A percentile compares a stretch with the other conserved stretches of the same genome.
Conservation (phyloP, 2,329 filamentous ascomycete genomes). For the Pestalotiopsis fici region DNA sequence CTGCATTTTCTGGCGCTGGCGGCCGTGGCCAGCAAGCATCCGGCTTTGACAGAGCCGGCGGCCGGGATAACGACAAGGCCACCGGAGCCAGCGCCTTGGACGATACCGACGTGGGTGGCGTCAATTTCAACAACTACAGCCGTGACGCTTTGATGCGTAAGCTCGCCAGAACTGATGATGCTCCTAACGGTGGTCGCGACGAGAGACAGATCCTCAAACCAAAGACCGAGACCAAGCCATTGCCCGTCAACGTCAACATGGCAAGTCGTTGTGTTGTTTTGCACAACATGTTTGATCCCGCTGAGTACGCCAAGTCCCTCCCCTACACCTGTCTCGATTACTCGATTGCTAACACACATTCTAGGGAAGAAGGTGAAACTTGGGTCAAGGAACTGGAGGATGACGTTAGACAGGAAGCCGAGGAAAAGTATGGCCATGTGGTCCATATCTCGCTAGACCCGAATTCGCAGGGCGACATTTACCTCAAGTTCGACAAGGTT, state of each 20-base stretch:
- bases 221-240: conserved; percentile 75
- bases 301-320: conserved; percentile 70
- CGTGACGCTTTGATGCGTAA: conserved; percentile 98
- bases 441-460: conserved; percentile 95
- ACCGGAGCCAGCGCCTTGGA: conserved; percentile 92
- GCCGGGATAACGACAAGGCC: conserved; percentile 85
- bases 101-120: conserved; percentile 94
- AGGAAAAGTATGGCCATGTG: conserved; percentile 93
- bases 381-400: conserved; percentile 95
- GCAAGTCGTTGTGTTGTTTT: conserved; percentile 92
- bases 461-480: conserved; percentile 94
- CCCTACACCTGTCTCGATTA: background rate
- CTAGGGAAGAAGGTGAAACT: conserved; percentile 78
- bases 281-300: conserved; percentile 92
- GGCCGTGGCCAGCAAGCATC: conserved; percentile 83
- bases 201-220: conserved; percentile 75
- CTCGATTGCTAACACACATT: conserved; percentile 32
- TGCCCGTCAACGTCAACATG: conserved; percentile 86
- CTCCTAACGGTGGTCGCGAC: conserved; percentile 62
- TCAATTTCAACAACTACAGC: conserved; percentile 99
- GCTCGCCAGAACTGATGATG: conserved; percentile 92
- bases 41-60: conserved; percentile 88
- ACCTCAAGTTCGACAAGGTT: conserved; percentile 96
- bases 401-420: conserved; percentile 90
- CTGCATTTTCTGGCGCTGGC: conserved; percentile 86